These are phyloP conservation scores for Fusarium sp. DNA, from an alignment of 2,329 filamentous ascomycete genomes.

Conservation along the genomic window DNA sequence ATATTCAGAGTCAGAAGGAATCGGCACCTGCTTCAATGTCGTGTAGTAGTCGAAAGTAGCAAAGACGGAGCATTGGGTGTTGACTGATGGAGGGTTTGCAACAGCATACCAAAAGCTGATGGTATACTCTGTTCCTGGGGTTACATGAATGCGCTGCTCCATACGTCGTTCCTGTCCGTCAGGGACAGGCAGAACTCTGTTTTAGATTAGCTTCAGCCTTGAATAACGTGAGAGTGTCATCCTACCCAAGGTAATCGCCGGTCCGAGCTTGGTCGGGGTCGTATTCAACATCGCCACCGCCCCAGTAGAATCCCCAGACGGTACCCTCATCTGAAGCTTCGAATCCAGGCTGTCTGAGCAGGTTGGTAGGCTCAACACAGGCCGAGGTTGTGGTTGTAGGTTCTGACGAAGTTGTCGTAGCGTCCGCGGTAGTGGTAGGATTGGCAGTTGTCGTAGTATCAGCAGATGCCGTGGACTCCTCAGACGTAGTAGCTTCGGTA, in stretches of 20 bases:
- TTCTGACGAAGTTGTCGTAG: not conserved
- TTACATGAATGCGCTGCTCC: conserved; percentile 1
- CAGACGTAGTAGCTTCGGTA: rapidly evolving
- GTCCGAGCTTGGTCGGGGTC: not conserved
- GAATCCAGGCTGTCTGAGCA: conserved; percentile 2
- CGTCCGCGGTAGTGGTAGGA: not conserved
- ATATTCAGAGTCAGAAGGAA: not conserved
- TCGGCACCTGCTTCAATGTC: not conserved
- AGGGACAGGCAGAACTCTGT: not conserved
- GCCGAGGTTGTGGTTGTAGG: conserved; percentile 8
- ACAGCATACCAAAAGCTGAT: conserved; percentile 3
- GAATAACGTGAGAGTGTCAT: rapidly evolving
- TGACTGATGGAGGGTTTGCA: rapidly evolving
- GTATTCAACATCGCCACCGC: not conserved
- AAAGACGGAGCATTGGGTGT: not conserved
- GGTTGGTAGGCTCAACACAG: conserved; percentile 5
- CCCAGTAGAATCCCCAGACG: conserved; percentile 12
- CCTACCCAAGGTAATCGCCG: not conserved
- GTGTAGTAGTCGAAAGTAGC: conserved; percentile 13
- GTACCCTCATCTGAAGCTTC: not conserved
- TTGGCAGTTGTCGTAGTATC: not conserved
- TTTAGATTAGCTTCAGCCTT: rapidly evolving
- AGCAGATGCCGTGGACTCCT: not conserved
- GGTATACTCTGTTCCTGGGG: not conserved
- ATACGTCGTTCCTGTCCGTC: not conserved